These are phyloP conservation scores for Plantago elongata DNA, from an alignment of 257 asterid species.

Conservation along the genomic window DNA sequence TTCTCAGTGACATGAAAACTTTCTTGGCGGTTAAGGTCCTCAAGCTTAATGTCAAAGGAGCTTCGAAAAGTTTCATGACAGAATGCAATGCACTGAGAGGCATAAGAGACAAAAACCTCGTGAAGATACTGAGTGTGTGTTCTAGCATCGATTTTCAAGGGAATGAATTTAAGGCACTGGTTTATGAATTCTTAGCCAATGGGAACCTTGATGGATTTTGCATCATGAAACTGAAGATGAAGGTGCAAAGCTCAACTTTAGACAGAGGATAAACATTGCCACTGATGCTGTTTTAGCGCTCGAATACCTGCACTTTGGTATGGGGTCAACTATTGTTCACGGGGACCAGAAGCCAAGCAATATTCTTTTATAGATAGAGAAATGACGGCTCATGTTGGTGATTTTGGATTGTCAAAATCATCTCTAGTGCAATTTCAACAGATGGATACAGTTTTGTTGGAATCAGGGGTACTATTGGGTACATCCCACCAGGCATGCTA, in stretches of 20 bases:
- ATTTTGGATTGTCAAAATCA: conserved; percentile 30
- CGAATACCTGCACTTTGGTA: conserved; percentile 7
- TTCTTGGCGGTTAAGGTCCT: conserved; percentile 20
- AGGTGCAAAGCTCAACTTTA: too few species aligned
- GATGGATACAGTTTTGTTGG: conserved; percentile 9
- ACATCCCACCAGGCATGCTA: conserved; percentile 18
- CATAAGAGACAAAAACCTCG: conserved; percentile 23
- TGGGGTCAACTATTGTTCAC: conserved; percentile 19
- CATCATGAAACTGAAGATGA: not conserved
- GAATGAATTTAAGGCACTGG: not conserved
- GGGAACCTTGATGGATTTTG: conserved; percentile 28
- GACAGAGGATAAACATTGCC: too few species aligned
- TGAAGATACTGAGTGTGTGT: conserved; percentile 24
- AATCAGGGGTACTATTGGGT: conserved; percentile 22
- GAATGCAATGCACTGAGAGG: conserved; percentile 24
- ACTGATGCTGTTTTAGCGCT: not conserved
- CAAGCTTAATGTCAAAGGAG: conserved; percentile 19
- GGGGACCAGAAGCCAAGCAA: conserved; percentile 29
- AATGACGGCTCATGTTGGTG: conserved; percentile 27
- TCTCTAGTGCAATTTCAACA: not conserved
- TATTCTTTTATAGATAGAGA: conserved; percentile 26
- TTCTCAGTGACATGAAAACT: not conserved
- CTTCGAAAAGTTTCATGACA: conserved; percentile 23
- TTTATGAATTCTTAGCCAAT: conserved; percentile 24
- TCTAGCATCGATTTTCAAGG: conserved; percentile 25